Base-by-base conservation (phyloP, 2,329 filamentous ascomycete species). In the Colletotrichum sp. region DNA sequence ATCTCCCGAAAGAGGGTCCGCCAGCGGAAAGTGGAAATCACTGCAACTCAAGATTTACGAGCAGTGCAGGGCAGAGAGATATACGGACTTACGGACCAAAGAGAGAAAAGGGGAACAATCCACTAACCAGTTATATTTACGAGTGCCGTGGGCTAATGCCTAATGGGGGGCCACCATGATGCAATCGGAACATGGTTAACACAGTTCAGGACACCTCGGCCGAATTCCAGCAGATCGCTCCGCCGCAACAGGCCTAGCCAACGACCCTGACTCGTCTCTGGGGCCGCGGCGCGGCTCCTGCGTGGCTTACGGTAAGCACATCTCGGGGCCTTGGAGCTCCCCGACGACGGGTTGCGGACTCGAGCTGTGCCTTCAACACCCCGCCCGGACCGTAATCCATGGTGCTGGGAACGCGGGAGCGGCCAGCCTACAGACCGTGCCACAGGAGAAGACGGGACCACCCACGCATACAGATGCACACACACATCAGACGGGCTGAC, bases 31-130 rank as follows among this genome's bases (percentile, higher is more conserved):
- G 18, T 52, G 44, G 44, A 52, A 21, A 52, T 52, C 44, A 13
- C 24, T 72, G 63, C 32, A 71, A 75, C 55, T 18, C 18, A 26
- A 76, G 73, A 76, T 72, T 69, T 73, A 76, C 64, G 70, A 65
- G 32, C 55, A 15, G 26, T 34, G 59, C 70, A 73, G 44, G 44
- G 44, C 44, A 24, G n/a, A 21, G 44, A 55, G 59, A 64, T 71
- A n/a, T 49, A 52, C 68, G 68, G 70, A 30, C 21, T 60, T 44
- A 49, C 63, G 39, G 57, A 62, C 32, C 63, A 55, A 21, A 18
- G 18, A 36, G 69, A 32, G 69, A 49, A 49, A 49, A 12, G 39
- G 39, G 39, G 39, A 49, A 49, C 39, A 49, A 49, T n/a, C 39
- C 39, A 49, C 39, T 6, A 5, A 1, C 39, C 39, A n/a, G 39